phyloP scores from a whole-genome alignment of 768 basidiomycete species.

The Rhodotorula sphaerocarpa region DNA sequence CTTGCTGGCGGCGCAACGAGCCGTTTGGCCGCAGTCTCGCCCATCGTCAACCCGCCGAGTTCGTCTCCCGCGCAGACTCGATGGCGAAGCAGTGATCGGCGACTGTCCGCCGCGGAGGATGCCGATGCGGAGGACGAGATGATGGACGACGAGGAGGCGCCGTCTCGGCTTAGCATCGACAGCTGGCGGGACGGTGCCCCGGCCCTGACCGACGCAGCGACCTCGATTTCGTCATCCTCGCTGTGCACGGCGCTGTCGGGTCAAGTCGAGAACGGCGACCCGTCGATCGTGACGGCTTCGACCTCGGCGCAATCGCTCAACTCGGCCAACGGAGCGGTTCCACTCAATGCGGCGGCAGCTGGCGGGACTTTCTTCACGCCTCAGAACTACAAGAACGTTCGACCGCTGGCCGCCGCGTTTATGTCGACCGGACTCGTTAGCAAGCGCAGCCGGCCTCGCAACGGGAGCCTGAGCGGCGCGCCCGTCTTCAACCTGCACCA shows the following conservation, averaged over 20 bases:
- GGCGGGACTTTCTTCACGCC: conserved; percentile 35
- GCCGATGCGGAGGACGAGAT: conserved; percentile 26
- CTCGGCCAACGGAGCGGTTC: conserved; percentile 8
- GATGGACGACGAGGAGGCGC: conserved; percentile 28
- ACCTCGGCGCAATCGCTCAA: conserved; percentile 22
- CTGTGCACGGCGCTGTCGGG: conserved; percentile 25
- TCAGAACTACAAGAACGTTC: conserved; percentile 38
- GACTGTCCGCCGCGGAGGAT: background rate
- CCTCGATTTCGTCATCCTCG: conserved; percentile 28
- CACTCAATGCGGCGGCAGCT: background rate
- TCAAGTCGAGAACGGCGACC: conserved; percentile 1
- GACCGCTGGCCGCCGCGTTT: conserved; percentile 43
- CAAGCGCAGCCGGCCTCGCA: conserved; percentile 38
- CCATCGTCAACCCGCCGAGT: conserved; percentile 24
- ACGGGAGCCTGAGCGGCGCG: conserved; percentile 12
- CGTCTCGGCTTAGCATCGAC: conserved; percentile 23
- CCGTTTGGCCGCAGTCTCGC: conserved; percentile 31
- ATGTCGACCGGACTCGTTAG: conserved; percentile 45
- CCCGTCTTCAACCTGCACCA: conserved; percentile 29
- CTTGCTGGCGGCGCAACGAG: conserved; percentile 23
- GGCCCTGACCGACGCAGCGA: conserved; percentile 34
- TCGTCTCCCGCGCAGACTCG: conserved; percentile 2
- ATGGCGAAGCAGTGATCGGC: background rate
- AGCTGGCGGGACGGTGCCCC: conserved; percentile 23
- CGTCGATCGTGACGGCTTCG: background rate